Evolutionary conservation across 805 yeast genomes (phyloP).

Genomic region (Myxozyma lipomycoides): DNA sequence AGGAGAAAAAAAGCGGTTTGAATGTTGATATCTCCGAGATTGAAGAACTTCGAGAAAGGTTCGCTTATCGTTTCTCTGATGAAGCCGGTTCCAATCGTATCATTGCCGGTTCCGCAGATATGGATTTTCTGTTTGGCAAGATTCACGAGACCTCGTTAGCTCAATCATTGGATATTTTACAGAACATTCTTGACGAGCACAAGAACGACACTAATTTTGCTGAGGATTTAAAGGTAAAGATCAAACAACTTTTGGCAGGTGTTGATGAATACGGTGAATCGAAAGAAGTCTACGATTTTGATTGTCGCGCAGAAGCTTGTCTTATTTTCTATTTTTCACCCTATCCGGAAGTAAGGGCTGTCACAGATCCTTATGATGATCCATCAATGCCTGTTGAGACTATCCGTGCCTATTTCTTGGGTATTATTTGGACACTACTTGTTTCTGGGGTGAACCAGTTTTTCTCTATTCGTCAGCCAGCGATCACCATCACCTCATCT

Average conservation of each 20-base stretch:
- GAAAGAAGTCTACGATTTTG: conserved; percentile 29
- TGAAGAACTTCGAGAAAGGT: conserved; percentile 1
- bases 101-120: conserved; percentile 42
- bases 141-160: neutral
- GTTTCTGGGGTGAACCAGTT: conserved; percentile 59
- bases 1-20: neutral
- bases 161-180: conserved; percentile 34
- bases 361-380: conserved; percentile 52
- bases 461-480: conserved; percentile 56
- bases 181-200: conserved; percentile 7
- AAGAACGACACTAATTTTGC: conserved; percentile 16
- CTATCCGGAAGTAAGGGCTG: conserved; percentile 58
- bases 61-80: conserved; percentile 1
- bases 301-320: conserved; percentile 44
- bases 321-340: conserved; percentile 46
- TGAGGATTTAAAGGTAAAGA: conserved; percentile 4
- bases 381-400: conserved; percentile 47
- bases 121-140: conserved; percentile 49
- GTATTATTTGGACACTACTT: conserved; percentile 50
- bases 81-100: conserved; percentile 1
- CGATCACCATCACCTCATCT: conserved; percentile 53
- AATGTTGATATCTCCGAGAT: neutral
- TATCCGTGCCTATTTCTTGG: conserved; percentile 51
- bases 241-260: conserved; percentile 7
- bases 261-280: conserved; percentile 11